phyloP scores from a whole-genome alignment of 306 rosid species.

The Casuarina glauca region DNA sequence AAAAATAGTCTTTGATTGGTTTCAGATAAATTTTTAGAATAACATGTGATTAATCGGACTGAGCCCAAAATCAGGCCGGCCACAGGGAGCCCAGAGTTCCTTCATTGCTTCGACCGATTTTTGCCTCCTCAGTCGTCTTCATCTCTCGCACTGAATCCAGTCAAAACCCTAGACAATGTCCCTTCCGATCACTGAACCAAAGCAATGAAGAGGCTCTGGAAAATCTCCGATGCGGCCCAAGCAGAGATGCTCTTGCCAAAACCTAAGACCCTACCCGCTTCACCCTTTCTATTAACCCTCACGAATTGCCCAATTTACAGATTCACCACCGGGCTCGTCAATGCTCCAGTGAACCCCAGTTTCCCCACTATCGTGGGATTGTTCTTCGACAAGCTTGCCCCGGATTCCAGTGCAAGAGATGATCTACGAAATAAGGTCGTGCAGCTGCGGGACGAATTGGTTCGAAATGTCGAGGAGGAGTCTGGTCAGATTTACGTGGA shows the following conservation, averaged over 20 bases:
- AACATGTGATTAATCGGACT: too few relatives aligned
- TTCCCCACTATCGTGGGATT: constrained; percentile 25
- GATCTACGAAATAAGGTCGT: constrained; percentile 22
- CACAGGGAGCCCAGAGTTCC: too few relatives aligned
- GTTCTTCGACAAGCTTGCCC: constrained; percentile 18
- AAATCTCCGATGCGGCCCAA: constrained; percentile 47
- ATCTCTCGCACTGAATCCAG: constrained; percentile 5
- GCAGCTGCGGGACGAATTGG: constrained; percentile 36
- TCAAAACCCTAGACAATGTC: constrained; percentile 32
- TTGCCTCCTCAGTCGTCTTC: background rate
- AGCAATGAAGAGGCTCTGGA: constrained; percentile 60
- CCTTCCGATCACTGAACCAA: background rate
- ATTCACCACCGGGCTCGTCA: constrained; percentile 24
- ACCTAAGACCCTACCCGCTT: constrained; percentile 16
- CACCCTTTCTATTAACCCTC: constrained; percentile 17
- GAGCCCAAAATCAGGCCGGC: too few relatives aligned
- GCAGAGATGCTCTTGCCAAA: constrained; percentile 28
- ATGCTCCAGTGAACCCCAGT: constrained; percentile 9
- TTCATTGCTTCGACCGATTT: too few relatives aligned
- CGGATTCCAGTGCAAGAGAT: background rate
- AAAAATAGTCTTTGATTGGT: too few relatives aligned
- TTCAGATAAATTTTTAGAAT: too few relatives aligned
- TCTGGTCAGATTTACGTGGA: background rate
- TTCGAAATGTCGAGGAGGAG: constrained; percentile 24
- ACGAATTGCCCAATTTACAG: constrained; percentile 19